A percentile compares a stretch with the other conserved stretches of the same genome.
These are phyloP conservation scores for Betula pendula DNA, from an alignment of 306 rosid species.

Conservation along the genomic window DNA sequence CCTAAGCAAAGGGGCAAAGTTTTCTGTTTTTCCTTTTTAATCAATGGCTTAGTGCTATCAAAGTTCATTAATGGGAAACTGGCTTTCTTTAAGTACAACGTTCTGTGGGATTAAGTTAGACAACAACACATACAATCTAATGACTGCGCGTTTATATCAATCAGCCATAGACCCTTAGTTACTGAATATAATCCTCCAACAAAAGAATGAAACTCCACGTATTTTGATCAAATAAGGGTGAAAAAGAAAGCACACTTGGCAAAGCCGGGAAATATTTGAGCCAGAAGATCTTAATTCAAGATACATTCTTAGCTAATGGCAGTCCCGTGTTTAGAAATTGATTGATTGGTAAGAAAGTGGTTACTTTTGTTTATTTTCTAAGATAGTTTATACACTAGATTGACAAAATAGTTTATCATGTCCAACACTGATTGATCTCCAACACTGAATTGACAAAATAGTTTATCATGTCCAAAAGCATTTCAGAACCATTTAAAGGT, in stretches of 20 bases:
- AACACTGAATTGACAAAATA: no score
- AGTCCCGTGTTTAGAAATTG: no score
- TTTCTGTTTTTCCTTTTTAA: neutral
- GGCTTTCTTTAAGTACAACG: neutral
- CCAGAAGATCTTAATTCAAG: no score
- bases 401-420: no score
- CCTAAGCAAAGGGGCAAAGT: neutral
- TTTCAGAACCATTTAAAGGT: neutral
- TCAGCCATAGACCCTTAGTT: neutral
- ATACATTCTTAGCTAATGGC: no score
- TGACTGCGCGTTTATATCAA: neutral
- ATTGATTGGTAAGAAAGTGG: no score
- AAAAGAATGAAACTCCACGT: neutral
- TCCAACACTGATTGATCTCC: no score
- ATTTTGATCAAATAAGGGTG: conserved; percentile 3
- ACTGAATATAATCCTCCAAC: conserved; percentile 12
- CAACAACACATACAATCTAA: neutral
- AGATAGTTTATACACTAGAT: no score
- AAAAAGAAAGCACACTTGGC: neutral
- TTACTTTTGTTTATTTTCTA: no score
- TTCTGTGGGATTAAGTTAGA: neutral
- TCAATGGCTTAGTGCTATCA: neutral
- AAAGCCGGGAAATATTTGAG: no score
- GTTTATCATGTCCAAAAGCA: no score
- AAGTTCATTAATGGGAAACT: neutral